Percentiles rank a stretch among this genome's conserved stretches.
These are phyloP conservation scores for Chloridella minuta DNA, from an alignment of 352 stramenopile species.

Conservation along the genomic window DNA sequence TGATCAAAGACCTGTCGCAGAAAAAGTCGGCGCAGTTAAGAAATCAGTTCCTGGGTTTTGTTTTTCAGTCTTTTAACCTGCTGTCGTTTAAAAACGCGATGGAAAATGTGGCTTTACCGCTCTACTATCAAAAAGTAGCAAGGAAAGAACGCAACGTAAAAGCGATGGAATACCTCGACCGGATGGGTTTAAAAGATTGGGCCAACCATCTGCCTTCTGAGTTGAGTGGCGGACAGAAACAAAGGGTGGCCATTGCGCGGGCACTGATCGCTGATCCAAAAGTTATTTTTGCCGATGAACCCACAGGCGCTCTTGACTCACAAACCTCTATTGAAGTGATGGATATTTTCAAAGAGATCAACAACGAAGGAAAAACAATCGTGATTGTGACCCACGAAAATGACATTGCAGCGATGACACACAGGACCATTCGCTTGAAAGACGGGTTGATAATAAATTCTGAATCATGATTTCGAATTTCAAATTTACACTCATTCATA, in stretches of 20 bases:
- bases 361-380: background rate
- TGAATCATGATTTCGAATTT: background rate
- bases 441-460: background rate
- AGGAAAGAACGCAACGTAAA: background rate
- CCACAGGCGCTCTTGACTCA: background rate
- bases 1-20: background rate
- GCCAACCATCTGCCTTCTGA: background rate
- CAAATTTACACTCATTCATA: background rate
- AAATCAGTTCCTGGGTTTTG: background rate
- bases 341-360: slow-evolving; percentile 1
- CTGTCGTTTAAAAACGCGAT: background rate
- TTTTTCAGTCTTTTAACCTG: background rate
- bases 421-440: background rate
- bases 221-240: background rate
- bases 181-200: background rate
- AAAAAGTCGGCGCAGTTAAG: background rate
- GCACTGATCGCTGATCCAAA: background rate
- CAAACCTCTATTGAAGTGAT: background rate
- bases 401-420: background rate
- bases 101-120: background rate
- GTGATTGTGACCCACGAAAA: background rate
- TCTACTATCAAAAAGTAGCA: background rate
- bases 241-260: background rate
- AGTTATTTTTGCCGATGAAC: background rate
- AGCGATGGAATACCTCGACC: background rate